phyloP scores from a whole-genome alignment of 2,329 filamentous ascomycete genomes.

The Teratosphaeria viscida region DNA sequence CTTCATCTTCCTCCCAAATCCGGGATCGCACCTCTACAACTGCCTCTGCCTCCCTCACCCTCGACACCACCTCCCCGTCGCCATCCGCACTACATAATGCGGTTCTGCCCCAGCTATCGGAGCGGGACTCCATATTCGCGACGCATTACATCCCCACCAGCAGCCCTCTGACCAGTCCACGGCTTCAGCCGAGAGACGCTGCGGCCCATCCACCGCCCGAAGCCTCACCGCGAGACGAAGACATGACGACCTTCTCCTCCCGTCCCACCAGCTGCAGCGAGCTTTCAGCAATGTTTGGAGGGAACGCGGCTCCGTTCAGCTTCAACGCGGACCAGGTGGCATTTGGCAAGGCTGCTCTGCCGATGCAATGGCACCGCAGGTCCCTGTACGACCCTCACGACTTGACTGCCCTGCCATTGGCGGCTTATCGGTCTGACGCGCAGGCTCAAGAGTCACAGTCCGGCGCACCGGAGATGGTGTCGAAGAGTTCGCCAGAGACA shows the following conservation, averaged over 20 bases:
- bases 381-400: constrained; percentile 24
- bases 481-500: constrained; percentile 8
- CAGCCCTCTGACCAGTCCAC: constrained; percentile 32
- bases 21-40: not conserved
- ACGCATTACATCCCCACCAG: constrained; percentile 48
- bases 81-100: constrained; percentile 17
- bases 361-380: constrained; percentile 19
- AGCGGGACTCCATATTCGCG: constrained; percentile 54
- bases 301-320: constrained; percentile 5
- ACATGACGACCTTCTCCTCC: constrained; percentile 4
- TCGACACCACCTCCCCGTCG: not conserved
- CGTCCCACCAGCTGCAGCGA: not conserved
- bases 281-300: constrained; percentile 3
- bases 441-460: not conserved
- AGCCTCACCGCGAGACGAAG: constrained; percentile 3
- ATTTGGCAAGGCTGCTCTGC: constrained; percentile 11
- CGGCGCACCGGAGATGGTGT: not conserved
- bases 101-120: constrained; percentile 45
- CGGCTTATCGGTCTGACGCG: constrained; percentile 1
- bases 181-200: not conserved
- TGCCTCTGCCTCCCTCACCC: not conserved
- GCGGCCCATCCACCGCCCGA: not conserved
- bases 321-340: not conserved
- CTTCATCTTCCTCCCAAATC: not conserved
- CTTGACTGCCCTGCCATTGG: constrained; percentile 5